Conservation (phyloP, 2,329 filamentous ascomycete species). For the Phialophora chinensis region DNA sequence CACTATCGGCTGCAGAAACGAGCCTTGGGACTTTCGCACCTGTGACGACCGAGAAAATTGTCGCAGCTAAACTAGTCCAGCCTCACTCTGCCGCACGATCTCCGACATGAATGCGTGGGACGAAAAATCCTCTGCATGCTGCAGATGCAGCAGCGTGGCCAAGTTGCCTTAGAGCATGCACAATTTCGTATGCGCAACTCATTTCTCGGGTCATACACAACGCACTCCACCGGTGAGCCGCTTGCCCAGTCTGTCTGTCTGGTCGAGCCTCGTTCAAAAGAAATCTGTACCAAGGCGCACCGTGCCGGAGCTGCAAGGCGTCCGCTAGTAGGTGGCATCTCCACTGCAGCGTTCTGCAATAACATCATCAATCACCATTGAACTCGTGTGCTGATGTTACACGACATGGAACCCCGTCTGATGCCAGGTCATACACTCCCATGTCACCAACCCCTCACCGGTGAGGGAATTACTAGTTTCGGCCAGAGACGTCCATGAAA, state of each 20-base stretch:
- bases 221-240: slow-evolving; percentile 3
- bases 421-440: slow-evolving; percentile 18
- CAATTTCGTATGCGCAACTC: slow-evolving; percentile 21
- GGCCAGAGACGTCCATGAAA: not conserved
- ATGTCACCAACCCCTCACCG: slow-evolving; percentile 21
- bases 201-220: slow-evolving; percentile 15
- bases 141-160: slow-evolving; percentile 16
- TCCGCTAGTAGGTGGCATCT: slow-evolving; percentile 13
- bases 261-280: slow-evolving; percentile 11
- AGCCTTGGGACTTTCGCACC: not conserved
- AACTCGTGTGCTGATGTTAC: not conserved
- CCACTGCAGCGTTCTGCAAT: slow-evolving; percentile 1
- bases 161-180: slow-evolving; percentile 18
- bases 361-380: slow-evolving; percentile 13
- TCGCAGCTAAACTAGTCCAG: slow-evolving; percentile 20
- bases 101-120: slow-evolving; percentile 7
- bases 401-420: slow-evolving; percentile 1
- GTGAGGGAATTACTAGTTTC: slow-evolving; percentile 14
- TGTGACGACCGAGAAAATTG: slow-evolving; percentile 8
- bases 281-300: not conserved
- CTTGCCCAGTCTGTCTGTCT: slow-evolving; percentile 9
- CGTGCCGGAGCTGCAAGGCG: slow-evolving; percentile 15
- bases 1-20: not conserved
- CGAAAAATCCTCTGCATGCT: slow-evolving; percentile 12
- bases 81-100: slow-evolving; percentile 15